phyloP scores from a whole-genome alignment of 2,329 filamentous ascomycete species.

The Teratosphaeriaceae sp. region DNA sequence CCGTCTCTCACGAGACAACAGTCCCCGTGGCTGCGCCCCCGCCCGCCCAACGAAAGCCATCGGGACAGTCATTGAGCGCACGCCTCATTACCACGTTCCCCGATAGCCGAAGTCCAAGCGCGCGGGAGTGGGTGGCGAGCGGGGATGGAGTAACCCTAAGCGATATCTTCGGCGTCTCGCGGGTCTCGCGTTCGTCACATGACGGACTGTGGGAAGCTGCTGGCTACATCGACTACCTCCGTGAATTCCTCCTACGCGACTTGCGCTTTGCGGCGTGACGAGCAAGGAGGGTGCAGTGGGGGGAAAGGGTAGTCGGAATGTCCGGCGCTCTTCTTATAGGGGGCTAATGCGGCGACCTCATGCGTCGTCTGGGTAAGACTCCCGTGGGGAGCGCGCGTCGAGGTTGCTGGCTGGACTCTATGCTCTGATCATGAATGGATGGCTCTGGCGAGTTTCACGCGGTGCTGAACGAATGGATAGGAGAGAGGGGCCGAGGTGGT shows the following conservation, averaged over 20 bases:
- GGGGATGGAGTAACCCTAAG: slow-evolving; percentile 83
- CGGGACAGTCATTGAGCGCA: slow-evolving; percentile 11
- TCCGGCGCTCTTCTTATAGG: slow-evolving; percentile 18
- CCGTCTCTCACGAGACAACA: slow-evolving; percentile 12
- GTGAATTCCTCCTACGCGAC: slow-evolving; percentile 10
- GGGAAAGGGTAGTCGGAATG: slow-evolving; percentile 28
- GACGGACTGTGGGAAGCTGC: slow-evolving; percentile 51
- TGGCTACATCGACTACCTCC: slow-evolving; percentile 58
- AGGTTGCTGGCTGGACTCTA: slow-evolving; percentile 62
- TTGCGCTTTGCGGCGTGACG: slow-evolving; percentile 3
- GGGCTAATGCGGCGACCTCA: slow-evolving; percentile 46
- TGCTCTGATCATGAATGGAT: slow-evolving; percentile 57
- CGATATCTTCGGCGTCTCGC: slow-evolving; percentile 55
- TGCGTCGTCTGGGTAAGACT: slow-evolving; percentile 75
- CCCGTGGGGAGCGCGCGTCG: slow-evolving; percentile 72
- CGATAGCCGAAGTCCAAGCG: slow-evolving; percentile 5
- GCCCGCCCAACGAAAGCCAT: background rate
- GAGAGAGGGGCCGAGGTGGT: slow-evolving; percentile 46
- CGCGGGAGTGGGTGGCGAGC: slow-evolving; percentile 33
- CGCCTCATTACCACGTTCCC: slow-evolving; percentile 13
- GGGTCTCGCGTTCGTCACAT: slow-evolving; percentile 29
- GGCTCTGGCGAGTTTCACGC: slow-evolving; percentile 42
- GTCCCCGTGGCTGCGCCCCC: slow-evolving; percentile 28
- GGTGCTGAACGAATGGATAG: slow-evolving; percentile 23
- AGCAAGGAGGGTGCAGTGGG: slow-evolving; percentile 11